Evolutionary conservation across 2,329 filamentous ascomycete species (phyloP).

Genomic region (Chrysoporthe puriensis): DNA sequence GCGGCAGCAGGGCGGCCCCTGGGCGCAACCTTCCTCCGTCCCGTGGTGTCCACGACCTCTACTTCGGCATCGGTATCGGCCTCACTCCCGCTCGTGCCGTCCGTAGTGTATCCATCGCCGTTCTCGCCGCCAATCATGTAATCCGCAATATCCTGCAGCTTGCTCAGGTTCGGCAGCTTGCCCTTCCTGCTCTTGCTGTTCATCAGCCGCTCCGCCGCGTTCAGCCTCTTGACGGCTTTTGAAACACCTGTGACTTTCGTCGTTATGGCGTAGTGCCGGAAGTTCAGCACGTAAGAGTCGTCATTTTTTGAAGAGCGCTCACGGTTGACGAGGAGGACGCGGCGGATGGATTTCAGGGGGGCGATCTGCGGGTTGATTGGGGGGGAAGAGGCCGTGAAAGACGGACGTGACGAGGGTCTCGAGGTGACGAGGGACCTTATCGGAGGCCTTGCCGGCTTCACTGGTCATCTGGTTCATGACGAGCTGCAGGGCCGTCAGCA

Average conservation of each 20-base stretch:
- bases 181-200: constrained; percentile 66
- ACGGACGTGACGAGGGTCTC: constrained; percentile 91
- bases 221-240: constrained; percentile 79
- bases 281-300: constrained; percentile 78
- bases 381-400: constrained; percentile 92
- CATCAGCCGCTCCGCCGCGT: constrained; percentile 81
- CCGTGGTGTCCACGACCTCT: constrained; percentile 72
- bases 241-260: constrained; percentile 85
- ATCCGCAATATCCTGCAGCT: constrained; percentile 90
- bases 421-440: constrained; percentile 87
- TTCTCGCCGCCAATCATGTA: constrained; percentile 86
- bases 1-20: constrained; percentile 53
- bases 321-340: constrained; percentile 88
- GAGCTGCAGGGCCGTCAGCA: constrained; percentile 55
- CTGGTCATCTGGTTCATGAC: constrained; percentile 98
- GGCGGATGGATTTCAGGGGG: constrained; percentile 87
- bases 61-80: constrained; percentile 94
- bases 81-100: constrained; percentile 84
- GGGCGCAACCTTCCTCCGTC: constrained; percentile 60
- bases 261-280: constrained; percentile 94
- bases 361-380: constrained; percentile 92
- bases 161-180: constrained; percentile 83
- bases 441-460: constrained; percentile 60
- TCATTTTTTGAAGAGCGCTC: constrained; percentile 60
- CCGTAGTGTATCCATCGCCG: constrained; percentile 82